Percentiles rank a stretch among this genome's conserved stretches.
These are phyloP conservation scores for Piper betle DNA, from an alignment of 164 flowering plant species.

Conservation along the genomic window DNA sequence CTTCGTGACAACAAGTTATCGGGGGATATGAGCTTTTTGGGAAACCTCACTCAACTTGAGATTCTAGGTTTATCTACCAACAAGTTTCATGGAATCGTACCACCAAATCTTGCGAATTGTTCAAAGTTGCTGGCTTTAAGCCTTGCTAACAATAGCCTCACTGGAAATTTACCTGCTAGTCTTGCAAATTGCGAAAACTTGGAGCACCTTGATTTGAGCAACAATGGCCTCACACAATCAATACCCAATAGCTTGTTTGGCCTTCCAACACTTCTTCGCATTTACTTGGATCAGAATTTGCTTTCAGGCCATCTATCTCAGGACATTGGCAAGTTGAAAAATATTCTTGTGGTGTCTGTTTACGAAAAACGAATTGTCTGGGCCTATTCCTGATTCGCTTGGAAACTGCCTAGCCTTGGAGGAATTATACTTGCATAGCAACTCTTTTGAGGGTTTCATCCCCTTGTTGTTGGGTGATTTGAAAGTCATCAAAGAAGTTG, in stretches of 20 bases:
- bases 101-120: not conserved
- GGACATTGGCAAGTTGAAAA: constrained; percentile 15
- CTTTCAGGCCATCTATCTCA: constrained; percentile 13
- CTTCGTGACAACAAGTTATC: not conserved
- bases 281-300: constrained; percentile 2
- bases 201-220: not conserved
- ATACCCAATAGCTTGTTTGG: not conserved
- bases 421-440: constrained; percentile 3
- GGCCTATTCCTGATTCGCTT: constrained; percentile 16
- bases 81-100: constrained; percentile 1
- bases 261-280: not conserved
- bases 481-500: constrained; percentile 6
- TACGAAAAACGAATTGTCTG: constrained; percentile 18
- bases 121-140: not conserved
- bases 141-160: not conserved
- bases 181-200: constrained; percentile 3
- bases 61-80: not conserved
- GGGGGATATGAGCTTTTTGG: constrained; percentile 1
- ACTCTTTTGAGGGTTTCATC: constrained; percentile 14
- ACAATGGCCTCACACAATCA: not conserved
- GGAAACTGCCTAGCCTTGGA: constrained; percentile 9
- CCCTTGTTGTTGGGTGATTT: constrained; percentile 12
- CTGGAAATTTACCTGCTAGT: too few relatives aligned
- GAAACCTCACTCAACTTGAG: not conserved
- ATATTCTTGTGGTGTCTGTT: constrained; percentile 4